Evolutionary conservation across 345 rosid species (phyloP).

Genomic region (Salix koriyanagi): DNA sequence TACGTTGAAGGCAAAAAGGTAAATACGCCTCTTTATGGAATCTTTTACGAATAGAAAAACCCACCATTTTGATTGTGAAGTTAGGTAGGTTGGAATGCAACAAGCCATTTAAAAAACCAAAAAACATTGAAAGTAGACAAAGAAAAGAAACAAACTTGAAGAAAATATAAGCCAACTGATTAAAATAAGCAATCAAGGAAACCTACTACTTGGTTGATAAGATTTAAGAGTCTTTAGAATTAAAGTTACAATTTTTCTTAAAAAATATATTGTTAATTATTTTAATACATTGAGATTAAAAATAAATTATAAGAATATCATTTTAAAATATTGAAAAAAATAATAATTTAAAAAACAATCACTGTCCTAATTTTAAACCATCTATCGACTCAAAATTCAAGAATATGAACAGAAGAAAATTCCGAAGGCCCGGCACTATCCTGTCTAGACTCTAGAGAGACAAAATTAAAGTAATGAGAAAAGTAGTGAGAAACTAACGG

Average conservation of each 20-base stretch:
- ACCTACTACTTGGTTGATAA: slow-evolving; percentile 3
- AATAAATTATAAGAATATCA: no score
- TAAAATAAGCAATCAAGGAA: neutral
- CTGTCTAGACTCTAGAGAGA: neutral
- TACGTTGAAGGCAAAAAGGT: slow-evolving; percentile 6
- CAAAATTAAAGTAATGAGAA: neutral
- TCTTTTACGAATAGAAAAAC: neutral
- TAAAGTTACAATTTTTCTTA: no score
- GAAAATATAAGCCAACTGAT: neutral
- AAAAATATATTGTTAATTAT: no score
- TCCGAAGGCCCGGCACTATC: slow-evolving; percentile 6
- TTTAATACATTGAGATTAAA: no score
- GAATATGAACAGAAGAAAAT: slow-evolving; percentile 16
- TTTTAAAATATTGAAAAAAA: no score
- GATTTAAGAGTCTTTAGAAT: neutral
- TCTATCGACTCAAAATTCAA: slow-evolving; percentile 10
- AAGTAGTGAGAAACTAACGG: slow-evolving; percentile 22
- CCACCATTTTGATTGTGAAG: slow-evolving; percentile 15
- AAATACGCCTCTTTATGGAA: slow-evolving; percentile 5
- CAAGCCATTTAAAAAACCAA: slow-evolving; percentile 21
- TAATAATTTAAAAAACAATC: no score
- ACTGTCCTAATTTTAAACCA: no score
- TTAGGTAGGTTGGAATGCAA: slow-evolving; percentile 31
- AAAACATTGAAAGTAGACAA: slow-evolving; percentile 4
- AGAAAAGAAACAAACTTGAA: slow-evolving; percentile 8